A percentile compares a stretch with the other conserved stretches of the same genome.
Evolutionary conservation across 1,139 yeast genomes (phyloP).

Genomic region (Pichiaceae sp.): DNA sequence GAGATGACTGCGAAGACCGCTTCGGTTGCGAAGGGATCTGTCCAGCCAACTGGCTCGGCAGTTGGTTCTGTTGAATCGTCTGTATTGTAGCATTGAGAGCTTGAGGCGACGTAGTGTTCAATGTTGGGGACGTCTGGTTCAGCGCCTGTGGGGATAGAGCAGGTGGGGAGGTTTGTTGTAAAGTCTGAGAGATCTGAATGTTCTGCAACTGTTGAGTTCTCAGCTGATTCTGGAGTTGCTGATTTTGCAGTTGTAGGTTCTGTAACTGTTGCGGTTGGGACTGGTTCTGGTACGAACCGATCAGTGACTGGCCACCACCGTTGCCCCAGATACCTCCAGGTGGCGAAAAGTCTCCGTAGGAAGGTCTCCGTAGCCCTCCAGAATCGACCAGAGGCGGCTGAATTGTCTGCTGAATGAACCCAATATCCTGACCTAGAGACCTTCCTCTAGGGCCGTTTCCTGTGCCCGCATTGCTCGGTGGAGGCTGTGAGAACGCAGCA

Average conservation of each 20-base stretch:
- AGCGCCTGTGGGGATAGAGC: no score
- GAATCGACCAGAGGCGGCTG: background rate
- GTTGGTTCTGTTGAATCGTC: no score
- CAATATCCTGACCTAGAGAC: background rate
- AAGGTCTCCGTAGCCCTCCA: background rate
- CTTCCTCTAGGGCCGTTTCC: background rate
- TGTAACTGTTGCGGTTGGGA: no score
- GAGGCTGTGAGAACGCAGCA: background rate
- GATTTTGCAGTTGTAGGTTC: no score
- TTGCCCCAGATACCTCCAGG: background rate
- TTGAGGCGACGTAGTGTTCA: no score
- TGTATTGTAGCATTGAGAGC: no score
- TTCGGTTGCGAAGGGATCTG: no score
- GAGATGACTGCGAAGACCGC: slow-evolving; percentile 4
- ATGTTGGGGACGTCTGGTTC: no score
- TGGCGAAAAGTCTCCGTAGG: background rate
- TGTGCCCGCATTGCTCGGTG: background rate
- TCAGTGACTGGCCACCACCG: no score
- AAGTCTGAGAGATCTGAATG: background rate
- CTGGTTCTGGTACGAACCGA: no score
- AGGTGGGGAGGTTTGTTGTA: background rate
- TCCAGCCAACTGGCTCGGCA: no score
- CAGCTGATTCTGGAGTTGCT: slow-evolving; percentile 4
- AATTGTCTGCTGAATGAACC: background rate
- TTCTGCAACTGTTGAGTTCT: slow-evolving; percentile 1